Percentiles rank a stretch among this genome's conserved stretches.
These are phyloP conservation scores for Fusarium sp. DNA, from an alignment of 2,329 filamentous ascomycete genomes.

Conservation along the genomic window DNA sequence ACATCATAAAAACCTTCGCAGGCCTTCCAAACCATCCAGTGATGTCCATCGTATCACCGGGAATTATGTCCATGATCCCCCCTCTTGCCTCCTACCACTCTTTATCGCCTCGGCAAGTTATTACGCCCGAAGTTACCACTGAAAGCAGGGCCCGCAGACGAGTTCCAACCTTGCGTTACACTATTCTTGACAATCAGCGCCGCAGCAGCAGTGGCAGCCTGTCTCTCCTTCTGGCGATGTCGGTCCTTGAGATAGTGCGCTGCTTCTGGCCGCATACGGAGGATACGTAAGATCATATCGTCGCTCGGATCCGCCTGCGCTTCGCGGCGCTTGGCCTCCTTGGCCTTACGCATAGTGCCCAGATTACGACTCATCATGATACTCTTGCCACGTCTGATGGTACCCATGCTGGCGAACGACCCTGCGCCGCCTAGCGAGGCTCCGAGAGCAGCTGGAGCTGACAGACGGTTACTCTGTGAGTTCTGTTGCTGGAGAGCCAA, in stretches of 20 bases:
- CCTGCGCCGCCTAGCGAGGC: slow-evolving; percentile 49
- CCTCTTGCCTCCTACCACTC: slow-evolving; percentile 1
- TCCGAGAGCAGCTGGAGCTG: slow-evolving; percentile 66
- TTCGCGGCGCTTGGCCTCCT: slow-evolving; percentile 95
- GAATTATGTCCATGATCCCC: slow-evolving; percentile 1
- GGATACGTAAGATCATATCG: slow-evolving; percentile 95
- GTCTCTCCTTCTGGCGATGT: slow-evolving; percentile 91
- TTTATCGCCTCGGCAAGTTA: slow-evolving; percentile 59
- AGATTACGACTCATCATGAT: slow-evolving; percentile 96
- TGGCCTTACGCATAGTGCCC: slow-evolving; percentile 94
- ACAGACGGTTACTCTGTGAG: slow-evolving; percentile 70
- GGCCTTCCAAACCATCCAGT: not conserved
- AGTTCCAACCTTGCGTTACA: slow-evolving; percentile 68
- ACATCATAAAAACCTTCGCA: slow-evolving; percentile 1
- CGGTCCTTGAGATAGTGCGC: slow-evolving; percentile 87
- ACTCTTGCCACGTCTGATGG: slow-evolving; percentile 74
- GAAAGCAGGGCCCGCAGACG: slow-evolving; percentile 45
- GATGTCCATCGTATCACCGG: not conserved
- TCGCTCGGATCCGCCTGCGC: slow-evolving; percentile 96
- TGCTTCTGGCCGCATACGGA: slow-evolving; percentile 95
- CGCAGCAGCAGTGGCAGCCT: slow-evolving; percentile 88
- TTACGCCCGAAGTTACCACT: slow-evolving; percentile 57
- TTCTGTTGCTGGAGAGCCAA: slow-evolving; percentile 67
- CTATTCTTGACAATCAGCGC: slow-evolving; percentile 96
- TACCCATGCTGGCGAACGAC: slow-evolving; percentile 73